These are phyloP conservation scores for Diaporthe velutina DNA, from an alignment of 2,329 filamentous ascomycete genomes.

Conservation along the genomic window DNA sequence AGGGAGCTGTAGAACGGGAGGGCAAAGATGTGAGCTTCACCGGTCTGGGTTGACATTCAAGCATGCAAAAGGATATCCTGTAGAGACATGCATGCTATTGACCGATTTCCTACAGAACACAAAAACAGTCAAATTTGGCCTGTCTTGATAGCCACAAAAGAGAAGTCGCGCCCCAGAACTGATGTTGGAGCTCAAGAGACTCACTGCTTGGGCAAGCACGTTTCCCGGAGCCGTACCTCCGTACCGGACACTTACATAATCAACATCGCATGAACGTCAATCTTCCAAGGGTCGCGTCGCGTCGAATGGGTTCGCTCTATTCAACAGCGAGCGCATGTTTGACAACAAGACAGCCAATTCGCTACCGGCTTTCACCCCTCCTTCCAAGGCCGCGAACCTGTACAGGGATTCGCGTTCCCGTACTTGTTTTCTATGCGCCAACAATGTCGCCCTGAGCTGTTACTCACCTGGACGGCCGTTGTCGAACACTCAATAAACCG, in stretches of 20 bases:
- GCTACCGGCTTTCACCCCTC: background rate
- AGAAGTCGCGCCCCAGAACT: background rate
- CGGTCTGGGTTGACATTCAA: background rate
- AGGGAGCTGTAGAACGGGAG: background rate
- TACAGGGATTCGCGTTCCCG: conserved; percentile 12
- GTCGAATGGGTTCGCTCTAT: conserved; percentile 5
- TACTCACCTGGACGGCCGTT: background rate
- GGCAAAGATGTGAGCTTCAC: background rate
- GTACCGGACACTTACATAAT: background rate
- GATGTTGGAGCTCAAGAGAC: too few relatives aligned
- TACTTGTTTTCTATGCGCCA: conserved; percentile 20
- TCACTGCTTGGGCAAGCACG: background rate
- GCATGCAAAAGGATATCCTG: background rate
- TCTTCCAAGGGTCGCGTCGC: conserved; percentile 30
- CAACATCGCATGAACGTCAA: conserved; percentile 27
- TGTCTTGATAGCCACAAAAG: too few relatives aligned
- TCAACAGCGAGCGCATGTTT: conserved; percentile 16
- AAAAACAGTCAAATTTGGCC: background rate
- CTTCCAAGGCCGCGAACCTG: background rate
- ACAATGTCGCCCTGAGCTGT: conserved; percentile 8
- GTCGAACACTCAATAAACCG: background rate
- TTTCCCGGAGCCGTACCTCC: background rate
- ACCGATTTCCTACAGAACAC: background rate
- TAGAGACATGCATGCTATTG: background rate
- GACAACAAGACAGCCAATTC: conserved; percentile 18